Conservation (phyloP, 2,329 filamentous ascomycete genomes). For the Podosphaera aphanis region DNA sequence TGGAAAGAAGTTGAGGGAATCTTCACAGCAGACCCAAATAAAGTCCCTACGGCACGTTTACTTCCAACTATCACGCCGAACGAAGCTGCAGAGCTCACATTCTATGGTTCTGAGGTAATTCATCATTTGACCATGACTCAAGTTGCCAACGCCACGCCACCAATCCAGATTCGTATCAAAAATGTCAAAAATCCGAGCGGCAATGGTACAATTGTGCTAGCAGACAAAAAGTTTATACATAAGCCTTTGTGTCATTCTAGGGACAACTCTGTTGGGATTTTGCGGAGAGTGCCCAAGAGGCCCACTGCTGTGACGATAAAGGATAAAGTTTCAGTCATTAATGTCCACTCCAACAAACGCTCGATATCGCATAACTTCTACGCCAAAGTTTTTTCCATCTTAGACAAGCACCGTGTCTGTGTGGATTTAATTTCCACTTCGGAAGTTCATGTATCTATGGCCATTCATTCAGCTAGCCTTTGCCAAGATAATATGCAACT, state of each 20-base stretch:
- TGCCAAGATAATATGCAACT: conserved; percentile 37
- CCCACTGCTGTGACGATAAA: conserved; percentile 92
- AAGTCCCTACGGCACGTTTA: conserved; percentile 82
- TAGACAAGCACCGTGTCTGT: conserved; percentile 67
- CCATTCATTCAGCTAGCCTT: conserved; percentile 59
- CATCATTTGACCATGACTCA: conserved; percentile 99
- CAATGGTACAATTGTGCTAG: conserved; percentile 60
- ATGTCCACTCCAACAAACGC: conserved; percentile 93
- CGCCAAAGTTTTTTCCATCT: conserved; percentile 74
- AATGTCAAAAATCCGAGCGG: conserved; percentile 73
- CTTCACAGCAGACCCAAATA: conserved; percentile 61
- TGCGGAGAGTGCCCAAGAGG: conserved; percentile 39
- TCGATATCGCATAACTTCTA: conserved; percentile 93
- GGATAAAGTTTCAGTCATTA: conserved; percentile 87
- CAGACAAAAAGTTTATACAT: conserved; percentile 35
- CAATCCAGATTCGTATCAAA: conserved; percentile 73
- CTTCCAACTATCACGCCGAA: conserved; percentile 73
- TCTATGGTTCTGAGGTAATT: conserved; percentile 88
- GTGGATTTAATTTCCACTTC: conserved; percentile 92
- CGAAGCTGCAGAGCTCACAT: conserved; percentile 87
- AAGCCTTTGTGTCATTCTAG: conserved; percentile 28
- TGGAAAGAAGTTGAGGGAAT: conserved; percentile 99
- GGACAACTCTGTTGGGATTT: conserved; percentile 21
- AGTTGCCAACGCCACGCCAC: conserved; percentile 53
- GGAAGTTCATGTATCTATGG: conserved; percentile 95